Conservation (phyloP, 163 green algal species). For the Scenedesmus sp. region DNA sequence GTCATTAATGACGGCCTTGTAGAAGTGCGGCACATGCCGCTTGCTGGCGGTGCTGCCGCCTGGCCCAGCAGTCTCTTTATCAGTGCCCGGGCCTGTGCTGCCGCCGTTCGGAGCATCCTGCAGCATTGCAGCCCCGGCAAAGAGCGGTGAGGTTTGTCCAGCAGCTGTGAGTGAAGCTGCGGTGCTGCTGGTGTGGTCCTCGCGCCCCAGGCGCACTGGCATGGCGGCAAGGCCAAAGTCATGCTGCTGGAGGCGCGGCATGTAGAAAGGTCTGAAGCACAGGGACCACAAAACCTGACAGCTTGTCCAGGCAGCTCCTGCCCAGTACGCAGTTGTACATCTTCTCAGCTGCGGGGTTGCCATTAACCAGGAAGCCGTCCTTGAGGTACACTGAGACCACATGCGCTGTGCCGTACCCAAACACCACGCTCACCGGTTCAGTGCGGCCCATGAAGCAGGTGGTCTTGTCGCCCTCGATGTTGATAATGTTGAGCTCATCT, state of each 20-base stretch:
- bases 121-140: neutral
- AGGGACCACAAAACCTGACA: neutral
- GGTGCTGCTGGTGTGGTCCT: neutral
- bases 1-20: neutral
- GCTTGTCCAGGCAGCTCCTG: neutral
- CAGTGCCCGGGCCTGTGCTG: too few species aligned
- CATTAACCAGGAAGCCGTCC: neutral
- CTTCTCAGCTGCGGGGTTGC: neutral
- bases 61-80: neutral
- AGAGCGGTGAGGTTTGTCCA: neutral
- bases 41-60: neutral
- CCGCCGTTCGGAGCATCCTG: neutral
- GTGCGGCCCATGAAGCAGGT: neutral
- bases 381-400: neutral
- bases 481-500: neutral
- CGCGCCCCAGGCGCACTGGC: neutral
- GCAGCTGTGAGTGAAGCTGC: neutral
- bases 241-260: neutral
- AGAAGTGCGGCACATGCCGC: neutral
- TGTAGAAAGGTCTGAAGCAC: neutral
- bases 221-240: neutral
- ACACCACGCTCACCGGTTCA: neutral
- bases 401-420: neutral
- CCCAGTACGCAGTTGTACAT: neutral
- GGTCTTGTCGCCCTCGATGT: neutral